Conservation (phyloP, 345 rosid species). For the Moricandia moricandioides region DNA sequence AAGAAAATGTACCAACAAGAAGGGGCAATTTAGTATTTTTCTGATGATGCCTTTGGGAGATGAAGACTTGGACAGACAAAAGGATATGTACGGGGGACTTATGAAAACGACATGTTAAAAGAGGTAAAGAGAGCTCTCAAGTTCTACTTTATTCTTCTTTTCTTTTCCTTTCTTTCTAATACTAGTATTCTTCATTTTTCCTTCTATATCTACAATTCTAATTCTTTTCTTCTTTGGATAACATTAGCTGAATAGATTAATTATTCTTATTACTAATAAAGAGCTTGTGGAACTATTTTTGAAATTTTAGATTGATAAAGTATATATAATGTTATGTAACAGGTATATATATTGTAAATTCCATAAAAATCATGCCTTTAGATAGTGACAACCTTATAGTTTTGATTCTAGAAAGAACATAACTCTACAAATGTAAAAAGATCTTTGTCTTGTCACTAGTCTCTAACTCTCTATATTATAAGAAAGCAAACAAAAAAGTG, state of each 20-base stretch:
- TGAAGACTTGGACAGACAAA: conserved; percentile 13
- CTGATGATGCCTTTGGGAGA: background rate
- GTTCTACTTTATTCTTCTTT: background rate
- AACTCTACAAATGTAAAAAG: conserved; percentile 27
- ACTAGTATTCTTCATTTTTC: background rate
- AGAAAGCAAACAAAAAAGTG: conserved; percentile 26
- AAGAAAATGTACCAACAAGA: background rate
- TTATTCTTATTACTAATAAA: conserved; percentile 19
- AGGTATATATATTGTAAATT: background rate
- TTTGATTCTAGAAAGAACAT: conserved; percentile 27
- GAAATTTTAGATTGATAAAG: background rate
- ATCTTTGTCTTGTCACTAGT: conserved; percentile 40
- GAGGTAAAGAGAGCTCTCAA: conserved; percentile 19
- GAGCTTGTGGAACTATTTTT: conserved; percentile 14
- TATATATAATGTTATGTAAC: background rate
- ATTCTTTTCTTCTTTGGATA: background rate
- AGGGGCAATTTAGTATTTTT: background rate
- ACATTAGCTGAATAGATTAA: conserved; percentile 5
- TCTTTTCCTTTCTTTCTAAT: background rate
- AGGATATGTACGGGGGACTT: conserved; percentile 9
- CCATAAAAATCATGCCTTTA: conserved; percentile 7
- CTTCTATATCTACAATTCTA: conserved; percentile 10
- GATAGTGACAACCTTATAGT: conserved; percentile 21
- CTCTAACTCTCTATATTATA: background rate
- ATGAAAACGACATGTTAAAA: conserved; percentile 11